These are phyloP conservation scores for Alternaria consortialis DNA, from an alignment of 2,329 filamentous ascomycete species.

Conservation along the genomic window DNA sequence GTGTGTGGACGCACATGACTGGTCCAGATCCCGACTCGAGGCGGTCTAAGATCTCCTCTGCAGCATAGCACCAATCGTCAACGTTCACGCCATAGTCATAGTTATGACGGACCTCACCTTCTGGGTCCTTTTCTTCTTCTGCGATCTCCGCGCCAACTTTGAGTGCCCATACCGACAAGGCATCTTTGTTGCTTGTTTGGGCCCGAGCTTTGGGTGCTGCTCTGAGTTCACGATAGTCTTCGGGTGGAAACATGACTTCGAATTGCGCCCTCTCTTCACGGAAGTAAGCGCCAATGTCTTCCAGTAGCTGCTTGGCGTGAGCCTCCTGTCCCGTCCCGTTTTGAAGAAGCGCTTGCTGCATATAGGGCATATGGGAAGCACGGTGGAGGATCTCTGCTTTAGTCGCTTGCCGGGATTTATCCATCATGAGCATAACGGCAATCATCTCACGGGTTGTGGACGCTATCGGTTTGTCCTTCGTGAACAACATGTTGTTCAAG, in stretches of 20 bases:
- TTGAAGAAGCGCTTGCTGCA: background rate
- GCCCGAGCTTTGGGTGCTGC: background rate
- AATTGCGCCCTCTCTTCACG: background rate
- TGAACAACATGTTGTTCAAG: background rate
- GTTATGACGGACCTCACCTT: background rate
- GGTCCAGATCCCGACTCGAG: background rate
- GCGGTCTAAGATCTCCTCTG: too few relatives aligned
- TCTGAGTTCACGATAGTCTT: background rate
- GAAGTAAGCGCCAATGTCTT: background rate
- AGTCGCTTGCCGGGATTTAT: background rate
- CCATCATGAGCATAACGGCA: background rate
- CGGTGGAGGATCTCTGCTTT: background rate
- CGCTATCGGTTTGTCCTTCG: background rate
- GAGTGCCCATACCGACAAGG: background rate
- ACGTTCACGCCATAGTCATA: background rate
- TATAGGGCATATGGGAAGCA: background rate
- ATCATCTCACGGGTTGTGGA: background rate
- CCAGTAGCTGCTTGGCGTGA: background rate
- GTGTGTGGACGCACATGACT: background rate
- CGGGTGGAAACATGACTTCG: background rate
- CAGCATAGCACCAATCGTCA: background rate
- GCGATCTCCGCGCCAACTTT: background rate
- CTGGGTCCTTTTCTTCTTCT: background rate
- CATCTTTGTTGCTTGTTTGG: background rate
- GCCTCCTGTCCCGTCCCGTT: background rate